These are phyloP conservation scores for Barnettozyma sp. DNA, from an alignment of 805 yeast species.

Conservation along the genomic window DNA sequence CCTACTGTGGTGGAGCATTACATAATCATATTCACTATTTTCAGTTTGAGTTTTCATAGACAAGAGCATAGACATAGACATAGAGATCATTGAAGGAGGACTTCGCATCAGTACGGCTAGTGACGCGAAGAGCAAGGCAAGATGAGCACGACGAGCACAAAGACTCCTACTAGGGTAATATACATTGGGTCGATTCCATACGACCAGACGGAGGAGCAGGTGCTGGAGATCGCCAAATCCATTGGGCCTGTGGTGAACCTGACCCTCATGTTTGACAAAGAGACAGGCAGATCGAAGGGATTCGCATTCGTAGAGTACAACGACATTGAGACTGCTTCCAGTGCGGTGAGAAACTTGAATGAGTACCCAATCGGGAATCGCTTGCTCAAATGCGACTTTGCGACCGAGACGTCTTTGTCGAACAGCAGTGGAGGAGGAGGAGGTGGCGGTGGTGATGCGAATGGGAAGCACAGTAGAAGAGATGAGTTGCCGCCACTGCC, in stretches of 20 bases:
- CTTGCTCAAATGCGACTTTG: constrained; percentile 65
- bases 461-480: constrained; percentile 11
- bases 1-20: no score
- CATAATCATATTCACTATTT: no score
- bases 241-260: constrained; percentile 82
- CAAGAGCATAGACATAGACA: no score
- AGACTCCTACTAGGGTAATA: constrained; percentile 39
- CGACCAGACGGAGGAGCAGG: constrained; percentile 91
- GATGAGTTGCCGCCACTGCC: constrained; percentile 46
- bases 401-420: constrained; percentile 40
- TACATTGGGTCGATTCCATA: constrained; percentile 86
- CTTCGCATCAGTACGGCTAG: no score
- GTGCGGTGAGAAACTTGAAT: constrained; percentile 85
- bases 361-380: constrained; percentile 71
- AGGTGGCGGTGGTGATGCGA: constrained; percentile 1
- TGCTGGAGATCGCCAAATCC: constrained; percentile 74
- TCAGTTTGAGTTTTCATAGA: no score
- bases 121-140: no score
- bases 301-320: constrained; percentile 79
- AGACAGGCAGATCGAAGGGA: constrained; percentile 87
- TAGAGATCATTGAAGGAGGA: no score
- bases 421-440: constrained; percentile 2
- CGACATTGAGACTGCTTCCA: constrained; percentile 75
- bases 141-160: constrained; percentile 9
- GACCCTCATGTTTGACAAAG: constrained; percentile 76